A percentile compares a stretch with the other conserved stretches of the same genome.
Evolutionary conservation across 1,284 basidiomycete species (phyloP).

Genomic region (Puccinia polysora): DNA sequence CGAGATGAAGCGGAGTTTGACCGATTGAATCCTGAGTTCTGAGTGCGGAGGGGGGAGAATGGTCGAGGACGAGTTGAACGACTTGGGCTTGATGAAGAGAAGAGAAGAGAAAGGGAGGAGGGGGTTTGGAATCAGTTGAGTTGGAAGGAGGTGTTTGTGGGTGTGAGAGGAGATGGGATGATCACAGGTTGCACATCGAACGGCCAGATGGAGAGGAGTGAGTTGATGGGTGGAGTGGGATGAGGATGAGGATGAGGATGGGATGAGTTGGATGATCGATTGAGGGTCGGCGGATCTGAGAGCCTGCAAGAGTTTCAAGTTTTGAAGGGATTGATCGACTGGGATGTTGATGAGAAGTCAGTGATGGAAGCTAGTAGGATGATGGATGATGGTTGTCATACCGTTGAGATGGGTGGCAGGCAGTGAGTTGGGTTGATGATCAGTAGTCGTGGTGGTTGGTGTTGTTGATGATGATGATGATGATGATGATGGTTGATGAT

Average conservation of each 20-base stretch:
- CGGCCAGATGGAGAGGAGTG: conserved; percentile 71
- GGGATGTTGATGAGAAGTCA: too few species aligned
- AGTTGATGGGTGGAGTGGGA: not conserved
- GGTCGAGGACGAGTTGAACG: conserved; percentile 48
- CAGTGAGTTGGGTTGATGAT: too few species aligned
- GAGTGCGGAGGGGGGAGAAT: conserved; percentile 45
- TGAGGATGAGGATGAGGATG: not conserved
- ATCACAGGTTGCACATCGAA: conserved; percentile 74
- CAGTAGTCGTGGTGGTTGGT: too few species aligned
- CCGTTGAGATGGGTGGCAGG: too few species aligned
- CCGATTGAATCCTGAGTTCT: conserved; percentile 55
- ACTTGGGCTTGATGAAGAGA: conserved; percentile 58
- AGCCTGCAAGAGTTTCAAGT: conserved; percentile 73
- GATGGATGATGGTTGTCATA: too few species aligned
- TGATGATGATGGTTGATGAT: too few species aligned
- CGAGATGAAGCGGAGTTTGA: conserved; percentile 80
- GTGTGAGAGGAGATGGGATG: conserved; percentile 29
- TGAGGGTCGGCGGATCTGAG: conserved; percentile 70
- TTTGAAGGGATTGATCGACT: conserved; percentile 63
- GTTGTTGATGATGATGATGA: too few species aligned
- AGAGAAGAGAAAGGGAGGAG: conserved; percentile 13
- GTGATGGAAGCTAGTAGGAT: too few species aligned
- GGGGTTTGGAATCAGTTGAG: not conserved
- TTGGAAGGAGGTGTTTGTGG: conserved; percentile 7
- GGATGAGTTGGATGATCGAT: conserved; percentile 68